phyloP scores from a whole-genome alignment of 371 early-diverging fungal genomes.

The Apophysomyces variabilis region DNA sequence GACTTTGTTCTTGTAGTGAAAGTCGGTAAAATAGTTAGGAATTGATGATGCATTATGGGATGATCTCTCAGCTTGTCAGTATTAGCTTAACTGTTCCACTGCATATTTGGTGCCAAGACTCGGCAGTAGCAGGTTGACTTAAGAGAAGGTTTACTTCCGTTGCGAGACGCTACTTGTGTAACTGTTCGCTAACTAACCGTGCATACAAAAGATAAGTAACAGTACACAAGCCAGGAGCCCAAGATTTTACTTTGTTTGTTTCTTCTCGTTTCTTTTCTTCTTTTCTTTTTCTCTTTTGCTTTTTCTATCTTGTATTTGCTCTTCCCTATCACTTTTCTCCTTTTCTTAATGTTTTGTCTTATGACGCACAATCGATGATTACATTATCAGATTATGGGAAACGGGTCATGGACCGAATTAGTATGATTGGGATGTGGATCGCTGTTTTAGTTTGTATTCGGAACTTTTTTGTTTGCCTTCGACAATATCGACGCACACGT shows the following conservation, averaged over 20 bases:
- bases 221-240: too few relatives aligned
- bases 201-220: neutral
- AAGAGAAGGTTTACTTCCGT: neutral
- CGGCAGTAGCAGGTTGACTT: neutral
- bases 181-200: neutral
- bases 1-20: neutral
- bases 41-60: neutral
- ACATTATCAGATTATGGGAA: constrained; percentile 39
- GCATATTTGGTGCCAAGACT: constrained; percentile 6
- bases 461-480: constrained; percentile 43
- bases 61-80: neutral
- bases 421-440: constrained; percentile 52
- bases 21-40: neutral
- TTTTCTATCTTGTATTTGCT: constrained; percentile 3
- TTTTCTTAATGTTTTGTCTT: constrained; percentile 8
- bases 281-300: neutral
- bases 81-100: neutral
- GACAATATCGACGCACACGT: constrained; percentile 45
- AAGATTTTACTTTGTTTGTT: constrained; percentile 1
- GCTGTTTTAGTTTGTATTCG: constrained; percentile 40
- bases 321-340: neutral
- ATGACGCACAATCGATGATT: constrained; percentile 25
- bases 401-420: constrained; percentile 47
- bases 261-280: constrained; percentile 13
- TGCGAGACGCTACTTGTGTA: neutral